These are phyloP conservation scores for Chlorella vulgaris DNA, from an alignment of 139 green algal genomes.

Conservation along the genomic window DNA sequence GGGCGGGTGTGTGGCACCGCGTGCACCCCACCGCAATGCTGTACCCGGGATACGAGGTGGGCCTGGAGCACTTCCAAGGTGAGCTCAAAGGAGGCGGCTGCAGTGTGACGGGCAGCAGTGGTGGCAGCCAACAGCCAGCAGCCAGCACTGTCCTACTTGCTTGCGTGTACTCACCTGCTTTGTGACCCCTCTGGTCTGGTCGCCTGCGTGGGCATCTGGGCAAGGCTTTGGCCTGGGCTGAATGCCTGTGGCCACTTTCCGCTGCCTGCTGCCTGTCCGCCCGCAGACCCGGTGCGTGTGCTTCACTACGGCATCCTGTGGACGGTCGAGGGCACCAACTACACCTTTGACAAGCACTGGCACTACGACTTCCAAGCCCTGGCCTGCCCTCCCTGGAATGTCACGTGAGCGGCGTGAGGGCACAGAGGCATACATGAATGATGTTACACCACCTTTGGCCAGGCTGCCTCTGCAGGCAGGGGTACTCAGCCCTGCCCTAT, in stretches of 20 bases:
- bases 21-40: slow-evolving; percentile 73
- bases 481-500: too few relatives aligned
- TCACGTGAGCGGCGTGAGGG: slow-evolving; percentile 26
- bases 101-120: too few relatives aligned
- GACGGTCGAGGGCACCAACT: slow-evolving; percentile 34
- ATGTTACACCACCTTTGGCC: too few relatives aligned
- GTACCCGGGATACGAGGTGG: slow-evolving; percentile 76
- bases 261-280: too few relatives aligned
- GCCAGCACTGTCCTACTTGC: too few relatives aligned
- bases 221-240: too few relatives aligned
- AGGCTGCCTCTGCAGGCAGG: too few relatives aligned
- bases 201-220: too few relatives aligned
- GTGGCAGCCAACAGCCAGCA: too few relatives aligned
- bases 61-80: background rate
- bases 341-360: slow-evolving; percentile 89
- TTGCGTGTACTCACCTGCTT: too few relatives aligned
- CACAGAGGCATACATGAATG: background rate
- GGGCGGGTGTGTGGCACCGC: slow-evolving; percentile 82
- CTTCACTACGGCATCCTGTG: slow-evolving; percentile 87
- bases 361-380: slow-evolving; percentile 70
- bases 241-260: too few relatives aligned
- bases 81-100: background rate
- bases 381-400: slow-evolving; percentile 69
- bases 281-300: slow-evolving; percentile 62
- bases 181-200: too few relatives aligned